Evolutionary conservation across 305 asterid species (phyloP), one percentile per base, ranked within the genome.

Genomic region (Solanum hybrid): DNA sequence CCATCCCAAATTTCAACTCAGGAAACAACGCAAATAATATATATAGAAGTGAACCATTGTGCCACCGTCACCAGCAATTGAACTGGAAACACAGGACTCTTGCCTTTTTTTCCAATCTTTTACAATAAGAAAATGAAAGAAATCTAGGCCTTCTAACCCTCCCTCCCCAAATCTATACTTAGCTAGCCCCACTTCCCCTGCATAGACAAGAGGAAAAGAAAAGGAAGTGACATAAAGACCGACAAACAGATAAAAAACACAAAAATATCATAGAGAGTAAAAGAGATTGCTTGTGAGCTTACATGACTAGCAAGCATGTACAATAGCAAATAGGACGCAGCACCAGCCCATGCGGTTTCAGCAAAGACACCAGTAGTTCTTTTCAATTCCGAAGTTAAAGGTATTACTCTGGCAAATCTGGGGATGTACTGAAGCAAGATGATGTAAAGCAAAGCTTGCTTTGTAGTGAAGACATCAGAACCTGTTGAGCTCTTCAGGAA

Each of bases 251-350:
- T 37, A 89, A 27, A 41, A 77, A 31, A 38, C 39, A 86, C 51
- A 87, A 82, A 88, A 87, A 10, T 82, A 51, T 84, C 31, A 12
- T 32, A 31, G 27, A 51, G 22, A 32, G n/a, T 20, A 32, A 57
- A 41, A 22, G 1, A 57, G 86, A 85, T 9, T 51, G 41, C 45
- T 85, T 85, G 88, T 11, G 17, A 29, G 87, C 98, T 94, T 94
- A 98, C 99, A 93, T 98, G 99, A 95, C 99, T 98, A 90, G 99
- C 99, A 45, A 98, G 99, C 99, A 98, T 98, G 96, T 95, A 98
- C 75, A 98, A 93, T 76, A 98, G 93, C 95, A 98, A 93, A 92
- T 98, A 98, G 90, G 95, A 94, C 78, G 95, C 99, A 68, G 99
- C 99, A 92, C 99, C 99, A 93, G 99, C 99, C 99, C 99, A 98